Evolutionary conservation across 805 yeast species (phyloP).

Genomic region (Myxozyma udenii): DNA sequence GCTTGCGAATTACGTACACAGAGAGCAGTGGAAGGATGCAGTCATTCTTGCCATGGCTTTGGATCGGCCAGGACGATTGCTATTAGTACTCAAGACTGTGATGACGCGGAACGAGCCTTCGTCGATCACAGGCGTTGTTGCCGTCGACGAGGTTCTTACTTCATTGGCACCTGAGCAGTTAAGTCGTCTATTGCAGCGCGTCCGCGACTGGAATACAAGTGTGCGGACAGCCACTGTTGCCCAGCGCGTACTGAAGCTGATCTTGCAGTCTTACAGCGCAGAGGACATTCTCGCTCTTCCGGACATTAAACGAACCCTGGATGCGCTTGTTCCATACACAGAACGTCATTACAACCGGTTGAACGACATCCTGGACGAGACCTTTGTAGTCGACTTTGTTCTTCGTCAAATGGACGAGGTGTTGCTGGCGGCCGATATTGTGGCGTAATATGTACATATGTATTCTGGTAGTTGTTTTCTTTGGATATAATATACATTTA

Average conservation of each 20-base stretch:
- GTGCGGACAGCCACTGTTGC: conserved; percentile 75
- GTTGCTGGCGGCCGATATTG: not conserved
- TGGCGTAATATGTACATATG: not conserved
- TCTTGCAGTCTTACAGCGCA: conserved; percentile 55
- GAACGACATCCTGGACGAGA: conserved; percentile 78
- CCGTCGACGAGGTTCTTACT: conserved; percentile 63
- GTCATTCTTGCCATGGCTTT: conserved; percentile 78
- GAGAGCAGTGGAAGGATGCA: conserved; percentile 84
- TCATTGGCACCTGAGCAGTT: conserved; percentile 60
- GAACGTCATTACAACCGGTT: conserved; percentile 78
- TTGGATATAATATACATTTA: not conserved
- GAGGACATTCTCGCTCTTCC: conserved; percentile 60
- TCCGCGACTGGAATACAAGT: conserved; percentile 94
- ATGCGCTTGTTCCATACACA: conserved; percentile 80
- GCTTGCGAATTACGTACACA: conserved; percentile 66
- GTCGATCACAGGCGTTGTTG: conserved; percentile 54
- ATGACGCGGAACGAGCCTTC: conserved; percentile 49
- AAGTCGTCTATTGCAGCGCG: conserved; percentile 59
- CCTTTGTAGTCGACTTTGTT: conserved; percentile 80
- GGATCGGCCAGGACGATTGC: conserved; percentile 86
- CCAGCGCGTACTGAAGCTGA: conserved; percentile 68
- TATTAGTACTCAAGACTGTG: conserved; percentile 67
- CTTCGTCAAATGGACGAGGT: conserved; percentile 56
- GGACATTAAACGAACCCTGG: conserved; percentile 65
- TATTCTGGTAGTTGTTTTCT: not conserved